These are phyloP conservation scores for Solanum ossicruentum DNA, from an alignment of 257 asterid species.

Conservation along the genomic window DNA sequence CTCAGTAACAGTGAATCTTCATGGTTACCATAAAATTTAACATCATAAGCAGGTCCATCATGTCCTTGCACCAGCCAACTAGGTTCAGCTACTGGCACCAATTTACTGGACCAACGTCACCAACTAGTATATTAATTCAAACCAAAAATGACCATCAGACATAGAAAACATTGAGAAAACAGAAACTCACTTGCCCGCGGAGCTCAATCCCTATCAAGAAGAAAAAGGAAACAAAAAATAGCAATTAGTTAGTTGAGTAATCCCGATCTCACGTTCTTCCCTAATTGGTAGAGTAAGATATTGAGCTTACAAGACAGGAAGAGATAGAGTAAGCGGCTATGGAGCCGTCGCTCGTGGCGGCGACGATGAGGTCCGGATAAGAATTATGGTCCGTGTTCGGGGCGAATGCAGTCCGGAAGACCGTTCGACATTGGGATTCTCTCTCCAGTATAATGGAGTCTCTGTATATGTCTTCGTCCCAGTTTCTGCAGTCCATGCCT, in stretches of 20 bases:
- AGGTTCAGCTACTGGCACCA: conserved; percentile 49
- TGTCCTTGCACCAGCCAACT: conserved; percentile 59
- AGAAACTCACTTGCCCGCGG: neutral
- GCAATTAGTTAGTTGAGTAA: neutral
- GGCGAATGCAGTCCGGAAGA: conserved; percentile 75
- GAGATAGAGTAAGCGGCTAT: conserved; percentile 66
- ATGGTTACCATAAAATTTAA: conserved; percentile 44
- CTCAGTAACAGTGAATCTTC: conserved; percentile 73
- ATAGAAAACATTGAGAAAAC: conserved; percentile 21
- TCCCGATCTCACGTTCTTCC: neutral
- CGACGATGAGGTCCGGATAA: conserved; percentile 45
- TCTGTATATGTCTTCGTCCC: conserved; percentile 73
- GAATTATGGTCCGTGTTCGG: conserved; percentile 48
- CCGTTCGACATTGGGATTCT: conserved; percentile 51
- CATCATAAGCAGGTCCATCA: conserved; percentile 95
- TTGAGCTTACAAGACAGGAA: conserved; percentile 45
- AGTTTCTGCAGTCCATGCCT: conserved; percentile 68
- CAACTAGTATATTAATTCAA: neutral
- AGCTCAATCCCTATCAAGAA: neutral
- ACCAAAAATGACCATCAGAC: conserved; percentile 34
- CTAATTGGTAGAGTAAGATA: neutral
- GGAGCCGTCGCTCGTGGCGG: conserved; percentile 83
- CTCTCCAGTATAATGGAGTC: conserved; percentile 54
- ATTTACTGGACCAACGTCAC: conserved; percentile 36
- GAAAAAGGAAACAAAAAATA: neutral